Evolutionary conservation across 2,329 filamentous ascomycete species (phyloP).

Genomic region (Penicillium frequentans): DNA sequence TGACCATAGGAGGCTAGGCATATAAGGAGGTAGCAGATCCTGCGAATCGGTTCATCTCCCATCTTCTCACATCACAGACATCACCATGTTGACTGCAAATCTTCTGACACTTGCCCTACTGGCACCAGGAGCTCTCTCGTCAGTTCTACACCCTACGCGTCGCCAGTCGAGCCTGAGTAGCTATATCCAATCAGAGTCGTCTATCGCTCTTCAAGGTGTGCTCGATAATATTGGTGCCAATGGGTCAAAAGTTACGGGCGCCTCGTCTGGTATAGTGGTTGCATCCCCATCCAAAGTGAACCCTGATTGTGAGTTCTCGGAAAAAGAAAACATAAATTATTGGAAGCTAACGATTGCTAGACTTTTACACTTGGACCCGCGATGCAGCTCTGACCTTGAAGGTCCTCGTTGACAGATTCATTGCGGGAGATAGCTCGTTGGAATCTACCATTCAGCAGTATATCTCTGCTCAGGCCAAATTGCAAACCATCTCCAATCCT

Average conservation of each 20-base stretch:
- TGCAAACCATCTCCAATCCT: constrained; percentile 69
- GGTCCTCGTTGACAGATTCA: constrained; percentile 65
- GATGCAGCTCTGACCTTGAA: constrained; percentile 74
- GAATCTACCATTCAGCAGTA: constrained; percentile 67
- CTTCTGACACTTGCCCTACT: constrained; percentile 4
- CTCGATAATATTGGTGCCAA: constrained; percentile 56
- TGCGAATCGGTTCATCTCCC: no score
- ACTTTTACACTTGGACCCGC: constrained; percentile 78
- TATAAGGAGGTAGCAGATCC: background rate
- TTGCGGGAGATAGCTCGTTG: constrained; percentile 59
- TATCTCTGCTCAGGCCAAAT: constrained; percentile 63
- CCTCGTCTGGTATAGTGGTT: constrained; percentile 51
- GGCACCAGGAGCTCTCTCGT: constrained; percentile 1
- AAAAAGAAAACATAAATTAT: background rate
- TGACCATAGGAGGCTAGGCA: background rate
- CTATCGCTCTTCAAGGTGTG: constrained; percentile 53
- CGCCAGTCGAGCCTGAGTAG: constrained; percentile 17
- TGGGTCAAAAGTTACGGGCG: constrained; percentile 51
- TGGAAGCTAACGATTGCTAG: constrained; percentile 38
- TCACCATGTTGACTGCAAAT: constrained; percentile 3
- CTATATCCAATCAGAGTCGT: constrained; percentile 41
- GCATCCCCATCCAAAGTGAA: constrained; percentile 56
- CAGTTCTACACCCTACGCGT: background rate
- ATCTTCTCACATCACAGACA: background rate
- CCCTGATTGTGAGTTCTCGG: constrained; percentile 56